Evolutionary conservation across 1,284 basidiomycete species (phyloP).

Genomic region (Chondrostereum purpureum): DNA sequence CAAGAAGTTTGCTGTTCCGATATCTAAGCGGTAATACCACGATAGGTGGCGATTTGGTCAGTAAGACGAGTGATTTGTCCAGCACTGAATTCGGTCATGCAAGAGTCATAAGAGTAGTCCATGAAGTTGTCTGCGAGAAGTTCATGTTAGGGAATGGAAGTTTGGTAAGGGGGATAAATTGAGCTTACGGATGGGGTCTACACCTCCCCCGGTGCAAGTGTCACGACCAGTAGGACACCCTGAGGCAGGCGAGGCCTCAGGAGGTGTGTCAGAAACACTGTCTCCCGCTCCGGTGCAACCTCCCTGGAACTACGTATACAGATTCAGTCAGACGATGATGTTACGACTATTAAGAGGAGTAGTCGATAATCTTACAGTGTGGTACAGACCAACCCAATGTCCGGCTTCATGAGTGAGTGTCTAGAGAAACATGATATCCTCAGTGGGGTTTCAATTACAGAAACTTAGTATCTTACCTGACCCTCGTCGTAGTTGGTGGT

Average conservation of each 20-base stretch:
- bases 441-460: constrained; percentile 21
- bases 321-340: background rate
- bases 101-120: constrained; percentile 38
- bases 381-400: constrained; percentile 53
- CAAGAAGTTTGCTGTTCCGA: too few species aligned
- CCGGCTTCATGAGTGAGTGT: constrained; percentile 53
- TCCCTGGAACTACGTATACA: constrained; percentile 39
- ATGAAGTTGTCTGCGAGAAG: constrained; percentile 33
- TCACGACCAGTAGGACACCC: constrained; percentile 43
- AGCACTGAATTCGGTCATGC: constrained; percentile 44
- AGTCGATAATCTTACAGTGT: constrained; percentile 15
- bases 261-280: constrained; percentile 42
- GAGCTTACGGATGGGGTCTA: constrained; percentile 40
- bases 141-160: background rate
- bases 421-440: constrained; percentile 19
- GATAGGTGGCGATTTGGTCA: constrained; percentile 40
- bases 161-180: constrained; percentile 16
- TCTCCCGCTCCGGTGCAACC: constrained; percentile 45
- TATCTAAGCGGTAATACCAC: constrained; percentile 27
- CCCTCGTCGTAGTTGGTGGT: constrained; percentile 37
- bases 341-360: background rate
- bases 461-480: constrained; percentile 27
- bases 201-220: constrained; percentile 36
- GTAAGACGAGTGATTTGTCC: constrained; percentile 36
- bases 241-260: constrained; percentile 36